A percentile compares a stretch with the other conserved stretches of the same genome.
Evolutionary conservation across 129 eudicot species (phyloP).

Genomic region (Smallanthus sonchifolius): DNA sequence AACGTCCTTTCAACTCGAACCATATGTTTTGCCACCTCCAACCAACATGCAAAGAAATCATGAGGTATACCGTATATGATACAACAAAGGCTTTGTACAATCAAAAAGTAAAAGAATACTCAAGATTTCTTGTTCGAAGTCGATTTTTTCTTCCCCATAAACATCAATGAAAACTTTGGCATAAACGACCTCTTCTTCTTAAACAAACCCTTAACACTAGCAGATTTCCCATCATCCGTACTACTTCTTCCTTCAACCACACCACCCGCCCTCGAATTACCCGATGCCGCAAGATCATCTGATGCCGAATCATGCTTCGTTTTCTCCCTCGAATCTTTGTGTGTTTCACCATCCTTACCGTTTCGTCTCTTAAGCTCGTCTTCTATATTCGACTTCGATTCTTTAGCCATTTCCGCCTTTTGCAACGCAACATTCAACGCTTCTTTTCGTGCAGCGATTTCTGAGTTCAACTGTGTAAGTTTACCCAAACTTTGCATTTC

Average conservation of each 20-base stretch:
- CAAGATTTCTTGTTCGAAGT: constrained; percentile 23
- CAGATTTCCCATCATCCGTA: constrained; percentile 34
- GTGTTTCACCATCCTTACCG: constrained; percentile 33
- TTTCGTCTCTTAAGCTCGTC: constrained; percentile 72
- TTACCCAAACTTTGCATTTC: constrained; percentile 56
- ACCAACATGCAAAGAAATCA: neutral
- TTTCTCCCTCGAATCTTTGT: constrained; percentile 20
- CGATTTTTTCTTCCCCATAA: constrained; percentile 42
- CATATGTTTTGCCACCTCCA: neutral
- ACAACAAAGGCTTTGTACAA: constrained; percentile 8
- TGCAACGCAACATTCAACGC: constrained; percentile 51
- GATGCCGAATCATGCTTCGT: constrained; percentile 22
- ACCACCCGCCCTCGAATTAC: constrained; percentile 15
- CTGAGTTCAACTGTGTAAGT: constrained; percentile 52
- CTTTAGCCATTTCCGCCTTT: constrained; percentile 69
- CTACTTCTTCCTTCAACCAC: constrained; percentile 21
- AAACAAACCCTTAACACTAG: constrained; percentile 30
- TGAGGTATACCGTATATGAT: neutral
- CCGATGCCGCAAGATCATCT: neutral
- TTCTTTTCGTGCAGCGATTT: constrained; percentile 45
- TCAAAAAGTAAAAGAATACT: neutral
- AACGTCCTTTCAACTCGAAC: neutral
- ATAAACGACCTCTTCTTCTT: constrained; percentile 52
- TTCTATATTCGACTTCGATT: constrained; percentile 55
- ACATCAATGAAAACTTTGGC: constrained; percentile 59